Base-by-base conservation (phyloP, 208 protist genomes). In the Angomonas deanei region DNA sequence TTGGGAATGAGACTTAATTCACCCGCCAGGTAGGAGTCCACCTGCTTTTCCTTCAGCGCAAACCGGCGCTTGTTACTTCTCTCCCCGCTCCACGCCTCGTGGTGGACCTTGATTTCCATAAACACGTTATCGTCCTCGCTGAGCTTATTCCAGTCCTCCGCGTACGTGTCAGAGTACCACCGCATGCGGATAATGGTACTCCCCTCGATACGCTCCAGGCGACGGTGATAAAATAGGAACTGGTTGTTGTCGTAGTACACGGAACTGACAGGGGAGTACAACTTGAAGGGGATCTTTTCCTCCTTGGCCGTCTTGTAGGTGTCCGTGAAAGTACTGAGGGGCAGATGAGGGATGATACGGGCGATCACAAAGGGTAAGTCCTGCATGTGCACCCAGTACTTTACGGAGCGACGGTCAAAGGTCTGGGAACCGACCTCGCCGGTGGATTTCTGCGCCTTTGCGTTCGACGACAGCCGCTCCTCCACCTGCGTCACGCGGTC, bases 31-130 rank as follows among this genome's bases (percentile, higher is more conserved):
- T 86, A 94, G 21, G 57, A 66, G 54, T 94, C 78, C 48, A 92
- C 88, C 54, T 94, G 78, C 64, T 82, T 82, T 46, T 91, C 85
- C 56, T 90, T 90, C 2, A 94, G 59, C 31, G 88, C 82, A 67
- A 93, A 93, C 54, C 90, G 82, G 10, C 85, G 74, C 73, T 93
- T 93, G 72, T 92, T 93, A 69, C 82, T 91, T 28, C 86, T 76
- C 74, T 91, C 86, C n/a, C 90, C 86, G 60, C 81, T 85, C 84
- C 86, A 92, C 39, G 84, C 84, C 69, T 96, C 86, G 69, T 88
- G 87, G 63, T 96, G 86, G 23, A 93, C 82, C 49, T 96, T 96
- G 59, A 93, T 92, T 52, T 96, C 82, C 86, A 93, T 93, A 34
- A 96, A 96, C 4, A 93, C 86, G 57, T 76, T 84, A 42, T 90